These are phyloP conservation scores for Epichloe coenophiala DNA, from an alignment of 2,329 filamentous ascomycete genomes.

Conservation along the genomic window DNA sequence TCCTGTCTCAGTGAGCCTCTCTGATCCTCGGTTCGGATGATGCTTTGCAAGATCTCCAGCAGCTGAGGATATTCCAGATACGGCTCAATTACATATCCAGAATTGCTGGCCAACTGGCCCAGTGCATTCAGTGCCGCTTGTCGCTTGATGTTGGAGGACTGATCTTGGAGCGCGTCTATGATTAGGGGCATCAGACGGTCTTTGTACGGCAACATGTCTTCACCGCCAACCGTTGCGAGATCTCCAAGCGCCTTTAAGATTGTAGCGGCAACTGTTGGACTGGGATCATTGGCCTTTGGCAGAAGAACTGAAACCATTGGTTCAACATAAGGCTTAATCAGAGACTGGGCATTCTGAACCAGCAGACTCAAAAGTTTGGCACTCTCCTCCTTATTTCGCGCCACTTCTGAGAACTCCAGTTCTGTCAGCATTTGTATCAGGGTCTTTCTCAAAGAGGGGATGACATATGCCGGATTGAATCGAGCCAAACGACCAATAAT, in stretches of 20 bases:
- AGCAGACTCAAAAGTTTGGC: constrained; percentile 85
- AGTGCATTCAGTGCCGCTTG: constrained; percentile 84
- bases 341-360: constrained; percentile 79
- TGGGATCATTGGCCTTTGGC: constrained; percentile 76
- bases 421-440: constrained; percentile 93
- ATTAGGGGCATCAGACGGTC: constrained; percentile 90
- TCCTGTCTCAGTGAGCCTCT: constrained; percentile 77
- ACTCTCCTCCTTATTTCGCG: constrained; percentile 91
- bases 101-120: constrained; percentile 87
- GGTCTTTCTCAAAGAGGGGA: constrained; percentile 86
- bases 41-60: constrained; percentile 81
- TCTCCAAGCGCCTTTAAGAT: constrained; percentile 94
- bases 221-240: constrained; percentile 82
- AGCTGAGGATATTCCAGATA: constrained; percentile 92
- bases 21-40: constrained; percentile 80
- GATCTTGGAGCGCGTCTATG: constrained; percentile 83
- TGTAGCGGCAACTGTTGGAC: constrained; percentile 79
- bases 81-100: constrained; percentile 92
- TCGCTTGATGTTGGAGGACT: constrained; percentile 78
- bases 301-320: constrained; percentile 92
- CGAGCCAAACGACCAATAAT: constrained; percentile 89
- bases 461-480: constrained; percentile 93
- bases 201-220: constrained; percentile 87
- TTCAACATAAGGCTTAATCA: constrained; percentile 94
- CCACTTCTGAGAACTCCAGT: constrained; percentile 88